Base-by-base conservation (phyloP, 2,329 filamentous ascomycete species). In the Fusarium domesticum region DNA sequence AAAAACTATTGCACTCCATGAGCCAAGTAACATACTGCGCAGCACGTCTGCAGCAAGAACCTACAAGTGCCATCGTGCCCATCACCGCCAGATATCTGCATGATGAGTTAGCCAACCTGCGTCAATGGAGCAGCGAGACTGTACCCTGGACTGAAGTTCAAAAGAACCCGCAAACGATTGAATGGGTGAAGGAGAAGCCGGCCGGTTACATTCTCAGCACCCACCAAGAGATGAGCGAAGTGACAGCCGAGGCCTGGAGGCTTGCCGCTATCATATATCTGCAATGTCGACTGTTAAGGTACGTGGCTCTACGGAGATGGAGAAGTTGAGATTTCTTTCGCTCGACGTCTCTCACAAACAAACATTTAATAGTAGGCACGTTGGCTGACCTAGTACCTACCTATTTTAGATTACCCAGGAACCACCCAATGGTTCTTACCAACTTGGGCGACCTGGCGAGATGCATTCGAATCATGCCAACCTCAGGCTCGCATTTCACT, bases 221-320 rank as follows among this genome's bases (percentile, higher is more conserved):
- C 3, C 49, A 60, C n/a, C 35, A 57, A 6, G 56, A 57, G 7
- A 71, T 71, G 69, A 70, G 68, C 1, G 61, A 66, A 25, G 63
- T 69, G 8, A 70, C 69, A 5, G 69, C 69, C 1, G 69, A 71
- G 48, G 65, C 67, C 8, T 71, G 69, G 68, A 65, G 69, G 37
- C 44, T 71, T 30, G 64, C 68, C 5, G 66, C 61, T 5, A 61
- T 70, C 6, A 56, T 70, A 6, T 71, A 71, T 45, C 43, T 66
- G 8, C 66, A 69, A 42, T 71, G 67, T 32, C 66, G 69, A 17
- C 60, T 68, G 12, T 39, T 65, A 33, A 65, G 67, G 67, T 70
- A 51, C n/a, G 51, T 33, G 11, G 31, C 6, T 32, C 6, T 32
- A 6, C 10, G 20, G 20, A 23, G 31, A 30, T 34, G 28, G 15